Percentiles rank a stretch among this genome's conserved stretches.
These are phyloP conservation scores for Teunomyces lycoperdinae DNA, from an alignment of 805 yeast species.

Conservation along the genomic window DNA sequence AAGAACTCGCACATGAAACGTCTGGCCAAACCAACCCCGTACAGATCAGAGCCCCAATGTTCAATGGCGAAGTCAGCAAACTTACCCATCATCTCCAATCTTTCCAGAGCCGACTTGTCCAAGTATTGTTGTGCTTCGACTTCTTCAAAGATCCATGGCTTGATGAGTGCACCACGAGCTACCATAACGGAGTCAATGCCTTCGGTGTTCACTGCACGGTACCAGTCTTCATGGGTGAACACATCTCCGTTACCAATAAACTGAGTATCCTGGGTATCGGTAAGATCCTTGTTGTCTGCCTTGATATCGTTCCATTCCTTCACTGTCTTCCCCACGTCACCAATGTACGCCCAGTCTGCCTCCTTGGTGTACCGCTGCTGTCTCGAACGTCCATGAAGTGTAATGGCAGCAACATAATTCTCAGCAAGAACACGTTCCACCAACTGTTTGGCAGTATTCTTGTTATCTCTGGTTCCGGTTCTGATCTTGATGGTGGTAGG, in stretches of 20 bases:
- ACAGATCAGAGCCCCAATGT: conserved; percentile 98
- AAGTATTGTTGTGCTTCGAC: conserved; percentile 83
- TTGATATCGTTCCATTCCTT: conserved; percentile 51
- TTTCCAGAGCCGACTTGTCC: conserved; percentile 87
- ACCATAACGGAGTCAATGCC: conserved; percentile 94
- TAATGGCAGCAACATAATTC: conserved; percentile 84
- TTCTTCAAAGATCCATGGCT: conserved; percentile 99
- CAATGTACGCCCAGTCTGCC: conserved; percentile 91
- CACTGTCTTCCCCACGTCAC: conserved; percentile 67
- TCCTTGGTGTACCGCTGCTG: conserved; percentile 90
- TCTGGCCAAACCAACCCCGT: conserved; percentile 84
- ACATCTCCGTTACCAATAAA: conserved; percentile 95
- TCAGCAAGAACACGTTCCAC: conserved; percentile 71
- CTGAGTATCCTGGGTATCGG: conserved; percentile 64
- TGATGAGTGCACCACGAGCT: conserved; percentile 95
- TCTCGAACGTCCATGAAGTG: conserved; percentile 94
- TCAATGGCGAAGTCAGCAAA: conserved; percentile 81
- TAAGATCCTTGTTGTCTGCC: conserved; percentile 52
- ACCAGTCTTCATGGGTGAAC: conserved; percentile 85
- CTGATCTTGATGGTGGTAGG: conserved; percentile 92
- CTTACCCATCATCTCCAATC: conserved; percentile 69
- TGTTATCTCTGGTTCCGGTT: conserved; percentile 82
- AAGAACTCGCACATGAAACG: conserved; percentile 91
- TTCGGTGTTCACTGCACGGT: conserved; percentile 58
- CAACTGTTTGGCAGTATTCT: conserved; percentile 82